Conservation (phyloP, 306 rosid species). For the Phaseolus lunatus region DNA sequence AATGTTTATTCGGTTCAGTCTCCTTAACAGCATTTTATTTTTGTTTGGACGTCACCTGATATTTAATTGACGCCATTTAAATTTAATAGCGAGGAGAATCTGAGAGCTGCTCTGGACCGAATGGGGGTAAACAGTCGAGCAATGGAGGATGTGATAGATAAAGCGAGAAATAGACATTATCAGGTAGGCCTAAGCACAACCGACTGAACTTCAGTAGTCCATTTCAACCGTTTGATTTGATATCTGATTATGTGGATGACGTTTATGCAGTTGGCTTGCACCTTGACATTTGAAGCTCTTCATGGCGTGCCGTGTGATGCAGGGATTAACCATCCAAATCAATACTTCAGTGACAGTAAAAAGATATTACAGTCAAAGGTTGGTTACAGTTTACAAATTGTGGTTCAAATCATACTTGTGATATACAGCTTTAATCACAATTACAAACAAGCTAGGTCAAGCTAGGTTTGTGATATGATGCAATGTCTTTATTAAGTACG, state of each 20-base stretch:
- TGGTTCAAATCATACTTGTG: constrained; percentile 25
- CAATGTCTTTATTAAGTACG: background rate
- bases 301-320: constrained; percentile 77
- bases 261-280: constrained; percentile 86
- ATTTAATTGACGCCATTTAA: constrained; percentile 40
- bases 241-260: constrained; percentile 44
- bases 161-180: constrained; percentile 88
- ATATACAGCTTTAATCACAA: background rate
- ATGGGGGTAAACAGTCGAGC: constrained; percentile 84
- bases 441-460: constrained; percentile 25
- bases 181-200: constrained; percentile 74
- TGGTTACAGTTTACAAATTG: constrained; percentile 16
- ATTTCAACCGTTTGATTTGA: constrained; percentile 39
- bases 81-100: constrained; percentile 82
- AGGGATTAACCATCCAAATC: constrained; percentile 99
- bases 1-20: constrained; percentile 11
- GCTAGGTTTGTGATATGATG: constrained; percentile 25
- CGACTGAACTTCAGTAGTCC: constrained; percentile 36
- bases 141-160: constrained; percentile 77
- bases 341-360: constrained; percentile 88
- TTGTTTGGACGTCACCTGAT: constrained; percentile 13
- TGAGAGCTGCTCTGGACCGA: constrained; percentile 84
- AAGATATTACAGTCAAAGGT: constrained; percentile 72
- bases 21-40: constrained; percentile 13
- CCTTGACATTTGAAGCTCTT: constrained; percentile 89